These are phyloP conservation scores for Deuterostichococcus epilithicus DNA, from an alignment of 139 green algal genomes.

Conservation along the genomic window DNA sequence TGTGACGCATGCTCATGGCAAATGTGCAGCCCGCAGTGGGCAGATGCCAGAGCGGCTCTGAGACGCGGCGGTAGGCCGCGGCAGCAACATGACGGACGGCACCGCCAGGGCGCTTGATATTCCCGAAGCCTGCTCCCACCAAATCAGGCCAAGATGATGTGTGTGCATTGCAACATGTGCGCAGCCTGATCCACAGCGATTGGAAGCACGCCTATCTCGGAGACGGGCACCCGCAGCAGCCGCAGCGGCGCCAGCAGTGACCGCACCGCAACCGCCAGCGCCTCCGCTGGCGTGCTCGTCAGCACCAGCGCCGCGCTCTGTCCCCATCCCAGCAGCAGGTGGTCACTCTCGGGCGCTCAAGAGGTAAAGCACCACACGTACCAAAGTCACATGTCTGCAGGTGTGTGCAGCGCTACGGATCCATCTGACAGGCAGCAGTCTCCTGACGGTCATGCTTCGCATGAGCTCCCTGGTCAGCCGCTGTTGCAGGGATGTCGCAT, in stretches of 20 bases:
- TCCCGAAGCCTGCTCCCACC: no score
- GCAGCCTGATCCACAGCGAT: not conserved
- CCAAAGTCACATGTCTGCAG: not conserved
- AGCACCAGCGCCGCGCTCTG: constrained; percentile 73
- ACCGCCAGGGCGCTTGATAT: no score
- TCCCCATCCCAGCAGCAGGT: not conserved
- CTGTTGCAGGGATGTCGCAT: no score
- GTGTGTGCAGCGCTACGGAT: no score
- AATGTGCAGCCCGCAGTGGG: not conserved
- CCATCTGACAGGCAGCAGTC: no score
- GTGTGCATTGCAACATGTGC: constrained; percentile 13
- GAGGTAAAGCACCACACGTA: not conserved
- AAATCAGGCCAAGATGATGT: no score
- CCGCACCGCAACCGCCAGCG: constrained; percentile 58
- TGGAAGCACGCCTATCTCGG: constrained; percentile 18
- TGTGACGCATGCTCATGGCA: constrained; percentile 31
- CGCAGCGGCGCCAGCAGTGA: constrained; percentile 59
- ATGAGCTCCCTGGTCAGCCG: no score
- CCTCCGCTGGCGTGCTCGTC: constrained; percentile 75
- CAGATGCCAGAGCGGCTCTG: no score
- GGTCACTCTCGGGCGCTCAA: not conserved
- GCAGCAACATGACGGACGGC: no score
- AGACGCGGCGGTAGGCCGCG: no score
- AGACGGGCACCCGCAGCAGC: constrained; percentile 48
- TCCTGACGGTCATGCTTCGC: no score